Percentiles rank a stretch among this genome's conserved stretches.
phyloP scores from a whole-genome alignment of 163 green algal genomes.

The Chlamydomonas reinhardtii region DNA sequence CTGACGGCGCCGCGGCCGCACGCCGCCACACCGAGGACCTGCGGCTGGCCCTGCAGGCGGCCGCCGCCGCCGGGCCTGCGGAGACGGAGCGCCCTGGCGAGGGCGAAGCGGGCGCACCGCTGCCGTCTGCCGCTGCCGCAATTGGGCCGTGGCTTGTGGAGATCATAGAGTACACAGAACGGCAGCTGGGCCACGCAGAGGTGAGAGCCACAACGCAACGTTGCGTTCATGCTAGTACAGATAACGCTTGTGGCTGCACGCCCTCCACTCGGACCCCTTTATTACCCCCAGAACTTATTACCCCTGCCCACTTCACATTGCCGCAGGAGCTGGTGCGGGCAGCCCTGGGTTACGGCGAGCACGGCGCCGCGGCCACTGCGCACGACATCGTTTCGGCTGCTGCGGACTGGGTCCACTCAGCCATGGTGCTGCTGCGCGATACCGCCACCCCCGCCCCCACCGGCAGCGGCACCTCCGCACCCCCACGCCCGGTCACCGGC shows the following conservation, averaged over 20 bases:
- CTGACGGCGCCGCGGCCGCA: not conserved
- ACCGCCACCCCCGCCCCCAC: not conserved
- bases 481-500: not conserved
- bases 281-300: not conserved
- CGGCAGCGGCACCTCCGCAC: not conserved
- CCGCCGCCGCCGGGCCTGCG: not conserved
- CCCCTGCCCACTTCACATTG: not conserved
- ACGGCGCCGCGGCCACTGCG: constrained; percentile 23
- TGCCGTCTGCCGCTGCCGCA: not conserved
- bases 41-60: constrained; percentile 15
- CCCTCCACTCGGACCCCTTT: too few species aligned
- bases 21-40: constrained; percentile 12
- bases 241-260: not conserved
- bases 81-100: not conserved
- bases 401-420: constrained; percentile 6
- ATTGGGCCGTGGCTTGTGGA: constrained; percentile 18
- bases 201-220: not conserved
- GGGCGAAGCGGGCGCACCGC: not conserved
- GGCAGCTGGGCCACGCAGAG: constrained; percentile 20
- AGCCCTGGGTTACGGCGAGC: constrained; percentile 28
- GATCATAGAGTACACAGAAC: not conserved
- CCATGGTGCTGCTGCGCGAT: constrained; percentile 28
- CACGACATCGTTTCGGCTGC: constrained; percentile 11
- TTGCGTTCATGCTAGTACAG: too few species aligned
- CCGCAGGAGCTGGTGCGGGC: constrained; percentile 5